Conservation (phyloP, 129 eudicot species). For the Centrapalus pauciflorus region DNA sequence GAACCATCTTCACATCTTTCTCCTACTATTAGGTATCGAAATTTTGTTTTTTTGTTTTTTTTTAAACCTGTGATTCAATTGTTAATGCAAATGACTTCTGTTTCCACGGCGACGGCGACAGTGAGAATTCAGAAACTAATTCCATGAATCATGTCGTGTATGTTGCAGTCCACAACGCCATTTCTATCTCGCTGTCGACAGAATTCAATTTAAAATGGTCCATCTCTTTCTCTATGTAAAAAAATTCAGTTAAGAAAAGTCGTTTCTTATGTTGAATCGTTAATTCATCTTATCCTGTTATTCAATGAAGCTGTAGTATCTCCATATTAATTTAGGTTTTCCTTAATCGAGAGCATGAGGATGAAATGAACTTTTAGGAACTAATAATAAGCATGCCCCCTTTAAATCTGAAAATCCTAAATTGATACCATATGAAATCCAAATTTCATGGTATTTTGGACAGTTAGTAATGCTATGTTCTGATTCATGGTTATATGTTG, state of each 20-base stretch:
- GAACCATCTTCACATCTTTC: conserved; percentile 49
- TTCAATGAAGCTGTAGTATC: background rate
- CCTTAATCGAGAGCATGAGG: background rate
- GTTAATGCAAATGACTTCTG: background rate
- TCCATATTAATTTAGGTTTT: background rate
- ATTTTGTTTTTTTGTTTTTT: background rate
- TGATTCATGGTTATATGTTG: background rate
- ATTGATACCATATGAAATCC: background rate
- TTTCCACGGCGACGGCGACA: background rate
- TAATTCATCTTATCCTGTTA: background rate
- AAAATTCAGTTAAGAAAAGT: background rate
- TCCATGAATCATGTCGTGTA: background rate
- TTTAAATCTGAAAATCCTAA: background rate
- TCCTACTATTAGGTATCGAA: conserved; percentile 39
- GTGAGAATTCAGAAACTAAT: background rate
- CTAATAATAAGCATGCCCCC: background rate
- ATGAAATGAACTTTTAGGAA: background rate
- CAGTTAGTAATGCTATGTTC: background rate
- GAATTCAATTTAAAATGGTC: conserved; percentile 85
- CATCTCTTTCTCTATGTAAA: background rate
- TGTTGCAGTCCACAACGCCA: conserved; percentile 83
- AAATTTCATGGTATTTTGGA: background rate
- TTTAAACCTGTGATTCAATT: background rate
- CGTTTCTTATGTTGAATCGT: background rate
- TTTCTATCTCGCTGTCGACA: conserved; percentile 94